Percentiles rank a stretch among this genome's conserved stretches.
Evolutionary conservation across 2,329 filamentous ascomycete genomes (phyloP).

Genomic region (Stemphylium beticola): DNA sequence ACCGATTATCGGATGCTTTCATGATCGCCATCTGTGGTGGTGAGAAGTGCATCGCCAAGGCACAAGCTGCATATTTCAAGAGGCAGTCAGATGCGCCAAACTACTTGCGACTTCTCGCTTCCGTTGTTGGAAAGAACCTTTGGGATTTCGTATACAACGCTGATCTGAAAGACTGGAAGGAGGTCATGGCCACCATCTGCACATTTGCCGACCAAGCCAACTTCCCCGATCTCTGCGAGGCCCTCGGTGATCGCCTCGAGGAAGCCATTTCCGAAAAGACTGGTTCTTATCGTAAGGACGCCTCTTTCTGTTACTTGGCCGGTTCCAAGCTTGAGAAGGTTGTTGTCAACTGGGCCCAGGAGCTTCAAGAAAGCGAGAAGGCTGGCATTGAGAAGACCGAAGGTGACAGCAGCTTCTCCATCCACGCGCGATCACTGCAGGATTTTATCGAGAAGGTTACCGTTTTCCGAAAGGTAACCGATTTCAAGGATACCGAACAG

Average conservation of each 20-base stretch:
- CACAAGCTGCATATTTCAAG: conserved; percentile 87
- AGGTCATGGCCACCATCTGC: conserved; percentile 93
- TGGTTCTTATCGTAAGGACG: conserved; percentile 73
- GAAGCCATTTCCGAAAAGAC: conserved; percentile 66
- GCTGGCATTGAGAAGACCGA: conserved; percentile 71
- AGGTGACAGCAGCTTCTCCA: conserved; percentile 83
- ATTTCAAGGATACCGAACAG: conserved; percentile 83
- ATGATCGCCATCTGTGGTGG: conserved; percentile 97
- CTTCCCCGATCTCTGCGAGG: conserved; percentile 94
- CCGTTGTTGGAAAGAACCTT: conserved; percentile 93
- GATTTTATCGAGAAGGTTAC: conserved; percentile 98
- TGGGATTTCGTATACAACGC: conserved; percentile 99
- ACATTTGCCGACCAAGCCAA: conserved; percentile 91
- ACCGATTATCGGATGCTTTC: conserved; percentile 93
- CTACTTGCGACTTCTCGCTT: conserved; percentile 87
- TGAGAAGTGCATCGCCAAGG: conserved; percentile 91
- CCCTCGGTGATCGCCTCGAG: conserved; percentile 86
- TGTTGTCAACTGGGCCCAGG: conserved; percentile 88
- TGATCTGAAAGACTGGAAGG: conserved; percentile 91
- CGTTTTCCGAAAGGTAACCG: conserved; percentile 91
- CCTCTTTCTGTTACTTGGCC: conserved; percentile 94
- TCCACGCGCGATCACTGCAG: conserved; percentile 87
- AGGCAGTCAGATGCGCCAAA: conserved; percentile 83
- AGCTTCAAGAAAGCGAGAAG: conserved; percentile 84
- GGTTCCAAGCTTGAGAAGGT: conserved; percentile 98